Evolutionary conservation across 345 rosid species (phyloP), one percentile per base, ranked within the genome.

Genomic region (Pistacia vera): DNA sequence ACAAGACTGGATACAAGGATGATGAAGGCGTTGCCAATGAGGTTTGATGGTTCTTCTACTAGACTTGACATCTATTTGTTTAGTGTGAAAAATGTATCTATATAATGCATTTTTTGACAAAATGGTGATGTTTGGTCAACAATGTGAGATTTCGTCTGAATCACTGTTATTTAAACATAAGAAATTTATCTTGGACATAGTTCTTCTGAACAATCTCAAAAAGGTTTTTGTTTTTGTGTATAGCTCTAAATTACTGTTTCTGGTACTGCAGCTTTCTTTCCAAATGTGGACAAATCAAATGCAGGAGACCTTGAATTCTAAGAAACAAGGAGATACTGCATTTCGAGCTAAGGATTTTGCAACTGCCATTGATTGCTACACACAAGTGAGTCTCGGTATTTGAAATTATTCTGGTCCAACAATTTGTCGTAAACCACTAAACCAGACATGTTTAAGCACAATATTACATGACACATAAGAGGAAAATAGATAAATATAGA

Each of bases 261-360:
- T 22, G 77, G 55, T 58, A 36, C 61, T 81, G 84, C 85, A 92
- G 97, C 94, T 92, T 75, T 96, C 99, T 76, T 96, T 96, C 73
- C 99, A 96, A 87, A 84, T 96, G 97, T 96, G 99, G 99, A 91
- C 99, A 70, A 88, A 81, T 83, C 93, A 85, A 83, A 88, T 96
- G 97, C 99, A 93, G 83, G 98, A 96, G 79, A 92, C 97, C 60
- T 79, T 84, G 80, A 95, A 93, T 60, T 88, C 92, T 60, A 96
- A 92, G 92, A 93, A 91, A 81, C 97, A 83, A 62, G 99, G 99
- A 55, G 99, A 96, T 82, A 81, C 86, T 3, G 97, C 98, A 72
- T 96, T 96, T 76, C 89, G 97, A 79, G 90, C 95, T 2, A 96
- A 92, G 83, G 97, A 96, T 84, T 91, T 88, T 77, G 80, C 84